These are phyloP conservation scores for Zasmidium angulare DNA, from an alignment of 2,329 filamentous ascomycete genomes.

Conservation along the genomic window DNA sequence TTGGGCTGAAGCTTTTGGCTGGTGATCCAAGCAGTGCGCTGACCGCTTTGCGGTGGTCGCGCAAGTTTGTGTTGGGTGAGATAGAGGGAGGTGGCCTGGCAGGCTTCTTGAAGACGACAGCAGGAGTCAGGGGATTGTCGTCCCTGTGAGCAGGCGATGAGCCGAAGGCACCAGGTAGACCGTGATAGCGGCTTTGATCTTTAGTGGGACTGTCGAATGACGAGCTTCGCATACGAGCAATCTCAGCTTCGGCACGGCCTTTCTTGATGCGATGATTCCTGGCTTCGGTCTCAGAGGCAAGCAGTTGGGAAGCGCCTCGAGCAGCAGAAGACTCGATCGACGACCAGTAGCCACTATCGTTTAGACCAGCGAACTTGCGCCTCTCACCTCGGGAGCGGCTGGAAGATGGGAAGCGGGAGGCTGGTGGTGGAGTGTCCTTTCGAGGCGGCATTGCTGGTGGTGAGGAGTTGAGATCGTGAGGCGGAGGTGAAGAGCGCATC, in stretches of 20 bases:
- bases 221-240: constrained; percentile 86
- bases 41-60: constrained; percentile 82
- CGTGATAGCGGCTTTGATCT: constrained; percentile 50
- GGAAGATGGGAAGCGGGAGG: constrained; percentile 59
- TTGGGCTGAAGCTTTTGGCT: constrained; percentile 54
- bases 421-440: constrained; percentile 74
- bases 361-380: constrained; percentile 76
- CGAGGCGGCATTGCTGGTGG: constrained; percentile 74
- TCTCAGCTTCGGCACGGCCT: constrained; percentile 92
- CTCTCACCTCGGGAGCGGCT: constrained; percentile 68
- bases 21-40: constrained; percentile 79
- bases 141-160: constrained; percentile 42
- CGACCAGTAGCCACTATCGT: constrained; percentile 96
- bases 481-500: constrained; percentile 68
- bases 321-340: constrained; percentile 89
- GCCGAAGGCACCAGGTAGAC: constrained; percentile 36
- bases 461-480: constrained; percentile 79
- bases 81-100: constrained; percentile 69
- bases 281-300: constrained; percentile 71
- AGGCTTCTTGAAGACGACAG: constrained; percentile 74
- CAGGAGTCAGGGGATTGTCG: constrained; percentile 70
- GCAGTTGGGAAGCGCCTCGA: constrained; percentile 60
- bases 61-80: constrained; percentile 89
- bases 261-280: constrained; percentile 71
- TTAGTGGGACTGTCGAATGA: constrained; percentile 91